These are phyloP conservation scores for Ceratocystis papillata DNA, from an alignment of 2,329 filamentous ascomycete species.

Conservation along the genomic window DNA sequence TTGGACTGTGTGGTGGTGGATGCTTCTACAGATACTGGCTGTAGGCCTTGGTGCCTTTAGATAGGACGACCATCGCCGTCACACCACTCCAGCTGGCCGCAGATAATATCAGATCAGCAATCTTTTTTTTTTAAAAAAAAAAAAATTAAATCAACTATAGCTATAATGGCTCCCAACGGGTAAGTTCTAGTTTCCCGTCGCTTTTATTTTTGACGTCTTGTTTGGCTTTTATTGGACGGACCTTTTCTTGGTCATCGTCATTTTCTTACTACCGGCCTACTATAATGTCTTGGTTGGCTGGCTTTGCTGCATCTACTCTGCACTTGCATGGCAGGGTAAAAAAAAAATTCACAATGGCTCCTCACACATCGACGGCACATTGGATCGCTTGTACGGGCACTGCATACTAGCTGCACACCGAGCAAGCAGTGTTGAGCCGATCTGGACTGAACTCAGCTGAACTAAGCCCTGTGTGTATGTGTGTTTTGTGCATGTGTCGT, in stretches of 20 bases:
- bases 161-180: conserved; percentile 17
- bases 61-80: neutral
- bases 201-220: neutral
- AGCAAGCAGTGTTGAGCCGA: too few relatives aligned
- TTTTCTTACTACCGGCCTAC: conserved; percentile 3
- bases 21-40: conserved; percentile 2
- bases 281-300: neutral
- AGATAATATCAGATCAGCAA: neutral
- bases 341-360: neutral
- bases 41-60: conserved; percentile 13
- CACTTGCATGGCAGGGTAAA: neutral
- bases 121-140: neutral
- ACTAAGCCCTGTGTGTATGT: neutral
- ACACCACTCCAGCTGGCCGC: neutral
- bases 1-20: neutral
- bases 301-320: conserved; percentile 10
- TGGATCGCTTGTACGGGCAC: neutral
- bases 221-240: neutral
- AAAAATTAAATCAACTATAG: neutral
- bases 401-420: neutral
- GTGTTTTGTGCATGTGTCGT: neutral
- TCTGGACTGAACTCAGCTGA: too few relatives aligned
- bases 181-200: conserved; percentile 5
- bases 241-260: neutral
- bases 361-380: neutral